Conservation (phyloP, 345 rosid species). For the Citrus australasica region DNA sequence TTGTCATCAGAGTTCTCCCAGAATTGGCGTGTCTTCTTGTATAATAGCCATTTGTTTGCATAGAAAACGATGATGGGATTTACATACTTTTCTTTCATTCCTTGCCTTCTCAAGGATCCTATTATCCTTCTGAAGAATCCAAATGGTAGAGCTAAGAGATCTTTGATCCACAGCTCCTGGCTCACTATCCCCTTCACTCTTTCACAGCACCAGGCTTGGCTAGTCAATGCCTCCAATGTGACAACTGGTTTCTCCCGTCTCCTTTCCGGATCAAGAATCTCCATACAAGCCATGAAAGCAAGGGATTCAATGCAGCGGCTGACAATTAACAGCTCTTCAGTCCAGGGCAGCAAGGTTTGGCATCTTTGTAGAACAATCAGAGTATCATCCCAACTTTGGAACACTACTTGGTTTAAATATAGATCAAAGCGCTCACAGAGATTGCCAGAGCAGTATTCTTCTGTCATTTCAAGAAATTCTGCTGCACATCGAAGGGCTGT, state of each 20-base stretch:
- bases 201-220: slow-evolving; percentile 56
- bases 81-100: slow-evolving; percentile 78
- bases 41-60: slow-evolving; percentile 54
- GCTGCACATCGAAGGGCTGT: slow-evolving; percentile 72
- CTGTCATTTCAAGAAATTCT: slow-evolving; percentile 76
- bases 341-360: slow-evolving; percentile 50
- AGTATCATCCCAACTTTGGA: slow-evolving; percentile 80
- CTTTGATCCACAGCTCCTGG: slow-evolving; percentile 72
- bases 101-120: slow-evolving; percentile 74
- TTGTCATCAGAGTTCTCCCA: slow-evolving; percentile 36
- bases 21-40: slow-evolving; percentile 36
- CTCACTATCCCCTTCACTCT: slow-evolving; percentile 36
- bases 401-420: slow-evolving; percentile 72
- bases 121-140: slow-evolving; percentile 67
- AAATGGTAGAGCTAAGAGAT: slow-evolving; percentile 62
- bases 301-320: slow-evolving; percentile 79
- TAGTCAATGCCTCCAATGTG: slow-evolving; percentile 42
- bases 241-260: slow-evolving; percentile 53
- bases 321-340: slow-evolving; percentile 62
- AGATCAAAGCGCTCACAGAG: slow-evolving; percentile 71
- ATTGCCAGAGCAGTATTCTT: slow-evolving; percentile 49
- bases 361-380: slow-evolving; percentile 63
- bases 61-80: slow-evolving; percentile 61
- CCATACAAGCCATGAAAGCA: slow-evolving; percentile 87
- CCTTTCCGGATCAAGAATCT: slow-evolving; percentile 85